Percentiles rank a stretch among this genome's conserved stretches.
Conservation (phyloP, 441 rosid genomes). For the Eutrema salsugineum region DNA sequence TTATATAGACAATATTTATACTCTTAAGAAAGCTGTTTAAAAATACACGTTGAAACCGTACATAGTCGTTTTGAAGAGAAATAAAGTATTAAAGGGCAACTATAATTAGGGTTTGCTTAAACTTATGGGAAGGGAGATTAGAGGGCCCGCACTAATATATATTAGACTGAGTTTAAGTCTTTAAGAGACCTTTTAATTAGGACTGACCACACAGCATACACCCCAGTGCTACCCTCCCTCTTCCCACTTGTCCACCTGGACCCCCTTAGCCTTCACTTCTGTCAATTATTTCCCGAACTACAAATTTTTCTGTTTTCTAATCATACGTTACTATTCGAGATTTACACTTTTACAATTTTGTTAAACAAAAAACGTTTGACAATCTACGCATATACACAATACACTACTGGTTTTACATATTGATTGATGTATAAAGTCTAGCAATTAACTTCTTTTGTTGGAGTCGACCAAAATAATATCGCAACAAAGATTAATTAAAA, state of each 20-base stretch:
- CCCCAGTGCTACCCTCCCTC: not conserved
- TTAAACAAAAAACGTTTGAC: not conserved
- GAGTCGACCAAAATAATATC: not conserved
- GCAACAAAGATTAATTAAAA: not conserved
- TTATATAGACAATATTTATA: not conserved
- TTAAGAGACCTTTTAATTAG: not conserved
- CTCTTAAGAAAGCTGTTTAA: not conserved
- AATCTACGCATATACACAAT: too few relatives aligned
- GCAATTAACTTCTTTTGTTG: not conserved
- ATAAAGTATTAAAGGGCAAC: not conserved
- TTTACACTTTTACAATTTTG: not conserved
- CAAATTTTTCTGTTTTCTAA: not conserved
- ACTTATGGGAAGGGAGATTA: not conserved
- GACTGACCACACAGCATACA: constrained; percentile 7
- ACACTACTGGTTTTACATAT: not conserved
- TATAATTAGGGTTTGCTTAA: not conserved
- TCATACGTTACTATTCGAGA: not conserved
- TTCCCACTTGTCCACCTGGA: constrained; percentile 24
- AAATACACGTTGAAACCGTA: not conserved
- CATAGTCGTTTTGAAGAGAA: not conserved
- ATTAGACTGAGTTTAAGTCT: not conserved
- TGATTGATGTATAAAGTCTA: not conserved
- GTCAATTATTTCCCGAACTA: constrained; percentile 4
- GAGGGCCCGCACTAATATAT: not conserved
- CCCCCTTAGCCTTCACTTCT: constrained; percentile 21